These are phyloP conservation scores for Tympanopsis confertula DNA, from an alignment of 2,329 filamentous ascomycete species.

Conservation along the genomic window DNA sequence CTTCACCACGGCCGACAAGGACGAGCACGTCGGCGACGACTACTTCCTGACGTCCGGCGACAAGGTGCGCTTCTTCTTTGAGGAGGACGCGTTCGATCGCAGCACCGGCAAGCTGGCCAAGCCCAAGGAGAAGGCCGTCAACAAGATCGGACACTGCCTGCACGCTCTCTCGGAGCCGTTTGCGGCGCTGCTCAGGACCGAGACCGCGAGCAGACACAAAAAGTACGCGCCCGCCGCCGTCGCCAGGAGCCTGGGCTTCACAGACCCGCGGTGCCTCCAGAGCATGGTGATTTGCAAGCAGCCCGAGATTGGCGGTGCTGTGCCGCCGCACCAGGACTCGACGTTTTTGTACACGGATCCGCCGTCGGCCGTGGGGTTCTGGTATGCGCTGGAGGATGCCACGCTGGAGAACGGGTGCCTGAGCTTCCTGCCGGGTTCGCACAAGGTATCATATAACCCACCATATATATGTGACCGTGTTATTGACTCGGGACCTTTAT, in stretches of 20 bases:
- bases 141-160: conserved; percentile 75
- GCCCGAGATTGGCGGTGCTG: conserved; percentile 84
- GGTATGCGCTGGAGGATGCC: conserved; percentile 93
- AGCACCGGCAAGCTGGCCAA: conserved; percentile 52
- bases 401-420: conserved; percentile 78
- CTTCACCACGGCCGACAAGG: conserved; percentile 68
- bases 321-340: conserved; percentile 83
- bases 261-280: conserved; percentile 69
- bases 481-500: neutral
- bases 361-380: conserved; percentile 85
- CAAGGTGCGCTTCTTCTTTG: conserved; percentile 93
- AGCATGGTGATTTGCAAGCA: conserved; percentile 99
- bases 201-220: conserved; percentile 31
- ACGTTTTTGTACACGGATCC: conserved; percentile 86
- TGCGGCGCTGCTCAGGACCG: conserved; percentile 35
- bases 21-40: conserved; percentile 76
- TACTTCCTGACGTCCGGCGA: conserved; percentile 88
- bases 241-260: conserved; percentile 61
- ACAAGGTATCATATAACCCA: conserved; percentile 27
- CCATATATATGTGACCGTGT: neutral
- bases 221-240: conserved; percentile 41
- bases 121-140: conserved; percentile 75
- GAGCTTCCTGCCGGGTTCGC: conserved; percentile 73
- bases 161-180: conserved; percentile 61
- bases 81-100: conserved; percentile 75